phyloP scores from a whole-genome alignment of 1,284 basidiomycete species.

The Ustilago nuda region DNA sequence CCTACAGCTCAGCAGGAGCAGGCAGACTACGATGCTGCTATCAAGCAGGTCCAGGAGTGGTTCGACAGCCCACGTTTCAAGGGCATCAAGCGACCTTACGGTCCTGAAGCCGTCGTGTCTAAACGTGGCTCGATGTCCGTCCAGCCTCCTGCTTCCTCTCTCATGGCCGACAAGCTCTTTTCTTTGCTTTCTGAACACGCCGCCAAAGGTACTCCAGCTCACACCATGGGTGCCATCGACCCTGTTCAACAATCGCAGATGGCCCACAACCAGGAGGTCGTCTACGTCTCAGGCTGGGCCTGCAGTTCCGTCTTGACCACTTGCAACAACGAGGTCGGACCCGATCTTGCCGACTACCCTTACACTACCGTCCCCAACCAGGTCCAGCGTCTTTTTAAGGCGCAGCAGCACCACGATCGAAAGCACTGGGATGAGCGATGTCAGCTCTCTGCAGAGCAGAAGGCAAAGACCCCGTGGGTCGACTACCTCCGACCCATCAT shows the following conservation, averaged over 20 bases:
- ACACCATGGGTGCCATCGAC: slow-evolving; percentile 74
- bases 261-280: slow-evolving; percentile 91
- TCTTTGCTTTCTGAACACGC: slow-evolving; percentile 76
- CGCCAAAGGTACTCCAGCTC: slow-evolving; percentile 71
- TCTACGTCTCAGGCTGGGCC: slow-evolving; percentile 98
- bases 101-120: slow-evolving; percentile 80
- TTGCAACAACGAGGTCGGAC: slow-evolving; percentile 93
- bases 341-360: slow-evolving; percentile 93
- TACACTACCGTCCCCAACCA: slow-evolving; percentile 91
- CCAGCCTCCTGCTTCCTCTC: slow-evolving; percentile 77
- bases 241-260: slow-evolving; percentile 97
- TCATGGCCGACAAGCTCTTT: slow-evolving; percentile 86
- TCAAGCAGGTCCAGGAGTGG: slow-evolving; percentile 78
- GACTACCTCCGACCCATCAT: slow-evolving; percentile 69
- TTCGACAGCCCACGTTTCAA: slow-evolving; percentile 81
- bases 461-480: slow-evolving; percentile 65
- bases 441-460: slow-evolving; percentile 56
- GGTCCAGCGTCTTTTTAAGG: slow-evolving; percentile 69
- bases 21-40: slow-evolving; percentile 76
- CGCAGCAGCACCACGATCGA: slow-evolving; percentile 68
- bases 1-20: slow-evolving; percentile 78
- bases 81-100: slow-evolving; percentile 81
- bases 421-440: slow-evolving; percentile 68
- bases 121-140: slow-evolving; percentile 89
- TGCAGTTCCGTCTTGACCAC: slow-evolving; percentile 79